Evolutionary conservation across 2,329 filamentous ascomycete species (phyloP).

Genomic region (Allantophomopsis lycopodina): DNA sequence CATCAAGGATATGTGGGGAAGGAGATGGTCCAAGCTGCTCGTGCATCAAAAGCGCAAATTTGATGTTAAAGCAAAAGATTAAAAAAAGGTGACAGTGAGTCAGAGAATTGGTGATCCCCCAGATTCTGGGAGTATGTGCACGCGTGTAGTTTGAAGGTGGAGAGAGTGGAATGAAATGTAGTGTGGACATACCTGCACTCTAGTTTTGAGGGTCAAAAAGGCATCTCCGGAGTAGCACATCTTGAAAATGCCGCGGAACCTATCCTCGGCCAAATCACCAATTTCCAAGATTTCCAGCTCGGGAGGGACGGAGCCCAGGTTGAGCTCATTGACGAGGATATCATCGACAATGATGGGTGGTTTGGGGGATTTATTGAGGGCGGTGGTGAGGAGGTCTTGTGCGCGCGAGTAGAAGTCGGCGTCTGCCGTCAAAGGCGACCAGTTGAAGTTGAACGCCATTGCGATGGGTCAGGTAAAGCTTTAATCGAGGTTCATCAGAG

Average conservation of each 20-base stretch:
- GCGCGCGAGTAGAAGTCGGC: constrained; percentile 81
- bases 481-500: constrained; percentile 7
- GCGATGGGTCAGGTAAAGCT: constrained; percentile 9
- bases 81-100: constrained; percentile 1
- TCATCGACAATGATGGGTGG: constrained; percentile 99
- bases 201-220: constrained; percentile 85
- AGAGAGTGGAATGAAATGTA: too few relatives aligned
- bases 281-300: constrained; percentile 96
- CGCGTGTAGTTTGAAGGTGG: too few relatives aligned
- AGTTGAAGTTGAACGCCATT: constrained; percentile 99
- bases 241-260: constrained; percentile 97
- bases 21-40: too few relatives aligned
- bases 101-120: too few relatives aligned
- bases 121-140: too few relatives aligned
- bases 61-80: not conserved
- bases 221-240: constrained; percentile 97
- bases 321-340: constrained; percentile 95
- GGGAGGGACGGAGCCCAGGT: constrained; percentile 85
- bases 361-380: constrained; percentile 94
- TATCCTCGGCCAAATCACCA: constrained; percentile 90
- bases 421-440: constrained; percentile 96
- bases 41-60: too few relatives aligned
- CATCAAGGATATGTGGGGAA: too few relatives aligned
- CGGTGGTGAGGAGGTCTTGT: constrained; percentile 84
- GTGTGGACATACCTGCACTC: constrained; percentile 62